Conservation (phyloP, 208 protist species). For the Trypanosoma caninum region DNA sequence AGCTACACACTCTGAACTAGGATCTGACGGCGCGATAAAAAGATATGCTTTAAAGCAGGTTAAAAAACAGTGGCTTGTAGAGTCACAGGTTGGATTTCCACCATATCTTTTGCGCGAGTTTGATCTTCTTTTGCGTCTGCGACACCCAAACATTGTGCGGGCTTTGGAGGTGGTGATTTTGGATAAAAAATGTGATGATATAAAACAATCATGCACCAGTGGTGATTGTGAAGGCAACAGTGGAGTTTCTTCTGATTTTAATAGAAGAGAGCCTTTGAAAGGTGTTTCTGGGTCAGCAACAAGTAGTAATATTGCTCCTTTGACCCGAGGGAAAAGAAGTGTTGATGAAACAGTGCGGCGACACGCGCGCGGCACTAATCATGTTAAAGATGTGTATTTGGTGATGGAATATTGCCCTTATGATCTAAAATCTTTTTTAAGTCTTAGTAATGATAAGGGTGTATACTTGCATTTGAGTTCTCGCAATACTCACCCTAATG, state of each 20-base stretch:
- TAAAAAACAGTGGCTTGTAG: conserved; percentile 69
- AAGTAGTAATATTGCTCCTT: not conserved
- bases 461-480: conserved; percentile 62
- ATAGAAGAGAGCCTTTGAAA: not conserved
- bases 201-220: conserved; percentile 1
- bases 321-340: conserved; percentile 2
- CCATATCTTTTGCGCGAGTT: conserved; percentile 83
- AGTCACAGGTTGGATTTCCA: conserved; percentile 78
- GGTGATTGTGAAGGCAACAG: not conserved
- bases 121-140: conserved; percentile 70
- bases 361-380: conserved; percentile 12
- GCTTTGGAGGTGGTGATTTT: conserved; percentile 50
- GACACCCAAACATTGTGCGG: conserved; percentile 76
- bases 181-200: conserved; percentile 16
- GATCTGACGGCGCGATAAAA: not conserved
- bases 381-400: conserved; percentile 63
- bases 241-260: not conserved
- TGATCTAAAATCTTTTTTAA: conserved; percentile 74
- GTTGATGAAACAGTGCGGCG: not conserved
- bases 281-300: not conserved
- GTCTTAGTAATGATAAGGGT: conserved; percentile 23
- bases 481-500: conserved; percentile 56
- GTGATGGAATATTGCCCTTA: conserved; percentile 84
- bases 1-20: not conserved
- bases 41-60: conserved; percentile 81